These are phyloP conservation scores for Pythium sp. DNA, from an alignment of 352 stramenopile genomes.

Conservation along the genomic window DNA sequence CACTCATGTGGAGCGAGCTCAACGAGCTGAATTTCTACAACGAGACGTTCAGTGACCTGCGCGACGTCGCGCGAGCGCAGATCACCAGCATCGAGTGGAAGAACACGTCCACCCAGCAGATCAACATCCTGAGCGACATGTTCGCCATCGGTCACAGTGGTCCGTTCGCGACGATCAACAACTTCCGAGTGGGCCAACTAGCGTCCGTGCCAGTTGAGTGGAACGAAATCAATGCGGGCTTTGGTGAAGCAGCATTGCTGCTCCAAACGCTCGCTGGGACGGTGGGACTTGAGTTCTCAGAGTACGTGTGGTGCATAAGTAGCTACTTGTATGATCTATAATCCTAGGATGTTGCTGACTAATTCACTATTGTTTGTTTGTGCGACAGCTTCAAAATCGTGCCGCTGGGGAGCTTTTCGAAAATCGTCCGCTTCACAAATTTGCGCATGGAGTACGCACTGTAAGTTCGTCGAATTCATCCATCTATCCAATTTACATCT, in stretches of 20 bases:
- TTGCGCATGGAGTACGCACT: constrained; percentile 81
- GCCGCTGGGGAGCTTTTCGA: constrained; percentile 83
- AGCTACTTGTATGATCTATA: constrained; percentile 2
- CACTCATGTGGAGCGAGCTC: constrained; percentile 49
- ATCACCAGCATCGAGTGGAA: constrained; percentile 59
- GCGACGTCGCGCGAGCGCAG: constrained; percentile 48
- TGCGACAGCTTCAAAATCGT: constrained; percentile 78
- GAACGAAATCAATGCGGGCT: constrained; percentile 87
- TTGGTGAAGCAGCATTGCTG: constrained; percentile 72
- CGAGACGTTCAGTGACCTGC: constrained; percentile 46
- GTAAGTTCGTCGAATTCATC: constrained; percentile 28
- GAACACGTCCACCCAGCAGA: constrained; percentile 34
- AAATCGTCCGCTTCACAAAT: constrained; percentile 76
- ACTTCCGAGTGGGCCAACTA: constrained; percentile 74
- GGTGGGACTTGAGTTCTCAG: constrained; percentile 61
- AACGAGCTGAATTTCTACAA: constrained; percentile 55
- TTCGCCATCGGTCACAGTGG: constrained; percentile 76
- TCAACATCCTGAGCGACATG: constrained; percentile 73
- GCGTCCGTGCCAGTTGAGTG: constrained; percentile 63
- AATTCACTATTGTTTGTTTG: constrained; percentile 1
- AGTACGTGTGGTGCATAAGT: constrained; percentile 40
- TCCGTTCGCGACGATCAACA: constrained; percentile 81
- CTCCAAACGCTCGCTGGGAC: constrained; percentile 56
- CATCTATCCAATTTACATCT: not conserved
- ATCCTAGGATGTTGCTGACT: constrained; percentile 1